Conservation (phyloP, 441 rosid species). For the Adansonia gregorii region DNA sequence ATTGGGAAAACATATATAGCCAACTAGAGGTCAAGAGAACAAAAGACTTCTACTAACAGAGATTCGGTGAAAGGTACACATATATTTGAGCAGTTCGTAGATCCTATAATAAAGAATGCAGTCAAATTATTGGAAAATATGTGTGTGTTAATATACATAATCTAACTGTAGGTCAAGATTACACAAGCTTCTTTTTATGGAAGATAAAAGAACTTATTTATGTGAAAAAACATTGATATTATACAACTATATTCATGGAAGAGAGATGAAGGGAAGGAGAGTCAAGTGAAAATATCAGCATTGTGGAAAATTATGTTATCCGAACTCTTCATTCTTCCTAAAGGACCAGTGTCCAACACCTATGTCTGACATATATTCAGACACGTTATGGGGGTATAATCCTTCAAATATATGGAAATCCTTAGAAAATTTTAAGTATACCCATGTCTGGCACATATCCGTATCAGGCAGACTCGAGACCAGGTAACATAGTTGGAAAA, state of each 20-base stretch:
- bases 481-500: neutral
- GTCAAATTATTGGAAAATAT: neutral
- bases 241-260: neutral
- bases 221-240: neutral
- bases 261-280: neutral
- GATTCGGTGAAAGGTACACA: neutral
- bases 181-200: neutral
- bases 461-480: constrained; percentile 17
- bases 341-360: neutral
- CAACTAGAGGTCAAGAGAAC: neutral
- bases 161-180: neutral
- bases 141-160: neutral
- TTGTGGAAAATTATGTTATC: constrained; percentile 35
- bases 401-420: too few species aligned
- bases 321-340: neutral
- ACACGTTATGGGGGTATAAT: neutral
- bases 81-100: neutral
- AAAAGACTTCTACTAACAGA: neutral
- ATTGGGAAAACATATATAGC: neutral
- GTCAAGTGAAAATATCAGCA: neutral
- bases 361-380: neutral
- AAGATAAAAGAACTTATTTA: neutral
- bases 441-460: neutral
- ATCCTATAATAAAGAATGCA: neutral
- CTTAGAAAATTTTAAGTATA: neutral